A percentile compares a stretch with the other conserved stretches of the same genome.
Conservation (phyloP, 1,139 yeast genomes). For the Taphrina deformans region DNA sequence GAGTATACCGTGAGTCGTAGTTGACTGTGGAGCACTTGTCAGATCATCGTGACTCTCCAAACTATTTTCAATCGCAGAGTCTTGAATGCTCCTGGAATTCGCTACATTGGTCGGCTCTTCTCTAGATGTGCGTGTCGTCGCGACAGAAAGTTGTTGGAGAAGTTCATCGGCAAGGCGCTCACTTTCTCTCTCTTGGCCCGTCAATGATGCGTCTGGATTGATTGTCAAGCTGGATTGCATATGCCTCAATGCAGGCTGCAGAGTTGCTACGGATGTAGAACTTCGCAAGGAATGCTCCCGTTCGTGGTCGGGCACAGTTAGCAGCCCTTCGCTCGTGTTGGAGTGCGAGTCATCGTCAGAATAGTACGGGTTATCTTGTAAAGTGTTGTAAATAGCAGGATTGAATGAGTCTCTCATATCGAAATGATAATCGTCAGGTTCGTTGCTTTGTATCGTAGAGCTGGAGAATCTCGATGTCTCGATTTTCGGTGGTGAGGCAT, state of each 20-base stretch:
- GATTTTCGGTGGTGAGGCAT: not conserved
- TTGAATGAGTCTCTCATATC: slow-evolving; percentile 16
- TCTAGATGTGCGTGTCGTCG: not conserved
- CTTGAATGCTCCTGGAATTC: not conserved
- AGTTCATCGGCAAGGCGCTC: slow-evolving; percentile 12
- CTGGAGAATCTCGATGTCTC: slow-evolving; percentile 6
- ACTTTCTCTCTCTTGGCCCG: not conserved
- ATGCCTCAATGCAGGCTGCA: slow-evolving; percentile 7
- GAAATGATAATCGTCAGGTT: slow-evolving; percentile 8
- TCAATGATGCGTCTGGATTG: not conserved
- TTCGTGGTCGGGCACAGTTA: not conserved
- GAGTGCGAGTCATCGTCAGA: not conserved
- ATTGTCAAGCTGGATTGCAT: slow-evolving; percentile 6
- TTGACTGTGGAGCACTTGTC: not conserved
- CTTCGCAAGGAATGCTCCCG: not conserved
- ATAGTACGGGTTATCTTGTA: slow-evolving; percentile 1
- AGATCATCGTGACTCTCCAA: not conserved
- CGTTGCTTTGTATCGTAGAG: not conserved
- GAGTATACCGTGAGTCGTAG: not conserved
- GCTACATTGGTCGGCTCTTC: not conserved
- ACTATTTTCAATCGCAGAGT: not conserved
- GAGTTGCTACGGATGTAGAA: slow-evolving; percentile 3
- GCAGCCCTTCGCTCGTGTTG: not conserved
- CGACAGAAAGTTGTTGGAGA: not conserved
- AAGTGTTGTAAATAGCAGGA: slow-evolving; percentile 3